Conservation (phyloP, 176 grass and related monocot species). For the Avena atlantica region DNA sequence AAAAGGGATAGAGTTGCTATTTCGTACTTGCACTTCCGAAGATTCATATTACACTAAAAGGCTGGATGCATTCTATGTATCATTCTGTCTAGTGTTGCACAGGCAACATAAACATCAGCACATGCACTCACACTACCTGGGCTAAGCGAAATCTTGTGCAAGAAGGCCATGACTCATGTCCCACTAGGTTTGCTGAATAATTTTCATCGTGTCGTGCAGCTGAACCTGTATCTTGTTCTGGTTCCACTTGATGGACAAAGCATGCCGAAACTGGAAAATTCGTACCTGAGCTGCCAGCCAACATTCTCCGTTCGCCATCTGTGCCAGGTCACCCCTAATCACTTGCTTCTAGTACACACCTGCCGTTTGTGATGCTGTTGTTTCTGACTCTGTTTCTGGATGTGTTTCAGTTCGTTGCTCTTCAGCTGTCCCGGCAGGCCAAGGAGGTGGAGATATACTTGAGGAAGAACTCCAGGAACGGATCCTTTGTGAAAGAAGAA, state of each 20-base stretch:
- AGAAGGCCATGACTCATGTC: not conserved
- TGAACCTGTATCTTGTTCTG: slow-evolving; percentile 61
- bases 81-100: not conserved
- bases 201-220: slow-evolving; percentile 49
- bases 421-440: slow-evolving; percentile 54
- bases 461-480: slow-evolving; percentile 36
- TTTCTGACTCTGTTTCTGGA: slow-evolving; percentile 6
- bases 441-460: slow-evolving; percentile 60
- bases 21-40: slow-evolving; percentile 12
- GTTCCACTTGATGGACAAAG: slow-evolving; percentile 64
- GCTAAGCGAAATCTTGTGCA: not conserved
- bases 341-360: slow-evolving; percentile 13
- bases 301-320: slow-evolving; percentile 65
- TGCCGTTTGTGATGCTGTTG: no score
- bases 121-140: slow-evolving; percentile 16
- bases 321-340: slow-evolving; percentile 56
- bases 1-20: not conserved
- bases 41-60: not conserved
- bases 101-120: slow-evolving; percentile 16
- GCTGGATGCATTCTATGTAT: not conserved
- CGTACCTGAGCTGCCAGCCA: slow-evolving; percentile 59
- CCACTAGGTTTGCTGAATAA: slow-evolving; percentile 31
- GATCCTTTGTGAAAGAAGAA: not conserved
- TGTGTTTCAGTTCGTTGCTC: slow-evolving; percentile 52
- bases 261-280: slow-evolving; percentile 60